Evolutionary conservation across 805 yeast genomes (phyloP).

Genomic region (Wickerhamomyces bovis): DNA sequence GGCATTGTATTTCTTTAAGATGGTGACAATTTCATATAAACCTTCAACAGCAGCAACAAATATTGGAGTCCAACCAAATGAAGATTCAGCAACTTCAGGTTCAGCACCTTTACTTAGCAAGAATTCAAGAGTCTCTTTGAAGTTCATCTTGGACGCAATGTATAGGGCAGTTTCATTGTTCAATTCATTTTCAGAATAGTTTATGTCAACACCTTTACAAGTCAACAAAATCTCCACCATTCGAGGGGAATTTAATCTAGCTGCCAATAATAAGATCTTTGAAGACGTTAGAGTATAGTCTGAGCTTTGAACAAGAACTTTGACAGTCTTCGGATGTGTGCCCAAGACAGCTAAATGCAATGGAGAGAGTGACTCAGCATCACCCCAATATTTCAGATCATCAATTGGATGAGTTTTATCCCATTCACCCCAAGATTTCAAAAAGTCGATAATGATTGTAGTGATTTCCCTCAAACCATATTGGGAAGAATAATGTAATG

Average conservation of each 20-base stretch:
- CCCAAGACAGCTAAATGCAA: slow-evolving; percentile 79
- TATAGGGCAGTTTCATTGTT: slow-evolving; percentile 79
- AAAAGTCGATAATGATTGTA: slow-evolving; percentile 46
- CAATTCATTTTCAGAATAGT: slow-evolving; percentile 49
- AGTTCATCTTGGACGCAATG: slow-evolving; percentile 64
- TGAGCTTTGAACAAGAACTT: slow-evolving; percentile 46
- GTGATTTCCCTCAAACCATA: slow-evolving; percentile 71
- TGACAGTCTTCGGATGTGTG: slow-evolving; percentile 71
- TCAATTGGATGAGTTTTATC: slow-evolving; percentile 47
- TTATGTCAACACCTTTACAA: slow-evolving; percentile 54
- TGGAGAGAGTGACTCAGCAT: slow-evolving; percentile 72
- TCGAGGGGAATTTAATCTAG: slow-evolving; percentile 52
- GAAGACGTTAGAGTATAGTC: slow-evolving; percentile 41
- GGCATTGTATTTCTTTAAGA: slow-evolving; percentile 50
- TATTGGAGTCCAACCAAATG: slow-evolving; percentile 93
- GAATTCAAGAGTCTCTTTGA: slow-evolving; percentile 42
- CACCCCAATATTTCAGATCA: slow-evolving; percentile 54
- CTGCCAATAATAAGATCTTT: slow-evolving; percentile 52
- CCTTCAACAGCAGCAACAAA: slow-evolving; percentile 91
- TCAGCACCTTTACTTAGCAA: slow-evolving; percentile 59
- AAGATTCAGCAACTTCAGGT: slow-evolving; percentile 66
- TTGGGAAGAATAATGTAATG: slow-evolving; percentile 85
- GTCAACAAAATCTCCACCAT: slow-evolving; percentile 48
- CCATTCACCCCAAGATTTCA: slow-evolving; percentile 57
- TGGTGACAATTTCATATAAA: slow-evolving; percentile 44